Evolutionary conservation across 768 basidiomycete genomes (phyloP), one percentile per base, ranked within the genome.

Genomic region (Tulasnella calospora): DNA sequence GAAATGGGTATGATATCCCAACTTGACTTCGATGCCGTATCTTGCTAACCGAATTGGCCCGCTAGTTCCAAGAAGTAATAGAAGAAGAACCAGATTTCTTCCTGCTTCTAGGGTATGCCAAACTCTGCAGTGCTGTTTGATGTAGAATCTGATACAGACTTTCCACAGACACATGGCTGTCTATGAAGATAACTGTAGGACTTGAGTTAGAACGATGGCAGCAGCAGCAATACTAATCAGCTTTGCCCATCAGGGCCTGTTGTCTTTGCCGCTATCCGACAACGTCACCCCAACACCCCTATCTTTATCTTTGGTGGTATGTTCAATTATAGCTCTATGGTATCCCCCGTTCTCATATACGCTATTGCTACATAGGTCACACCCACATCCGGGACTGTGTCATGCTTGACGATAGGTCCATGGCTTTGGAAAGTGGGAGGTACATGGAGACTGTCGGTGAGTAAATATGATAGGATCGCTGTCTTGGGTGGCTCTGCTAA

Each of bases 361-460:
- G n/a, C 30, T 30, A 61, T 61, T 23, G n/a, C 2, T 27, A 3
- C 9, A 13, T n/a, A 86, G 91, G 92, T 6, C 94, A 95, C 80
- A 87, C 88, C 0, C 92, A 95, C 83, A 91, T 94, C 78, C 90
- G 94, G 61, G 92, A 95, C 82, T 95, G 94, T 84, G 81, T 89
- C 87, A 84, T 83, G 88, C 88, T 90, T 30, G 94, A 95, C 83
- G 88, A 87, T 4, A 87, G 91, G n/a, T 91, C 91, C 0, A 94
- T 95, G 86, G 87, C 91, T 1, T 83, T 96, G 79, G 93, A 94
- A 82, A 92, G 93, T 80, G 93, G 96, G 23, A 87, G 94, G 33
- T 97, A 96, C 83, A 93, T 97, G 92, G 96, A 98, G 85, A 98
- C 95, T 13, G 86, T 96, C 76, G 94, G 94, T 92, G 36, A 81